Conservation (phyloP, 2,329 filamentous ascomycete species). For the Aspergillus sojae region DNA sequence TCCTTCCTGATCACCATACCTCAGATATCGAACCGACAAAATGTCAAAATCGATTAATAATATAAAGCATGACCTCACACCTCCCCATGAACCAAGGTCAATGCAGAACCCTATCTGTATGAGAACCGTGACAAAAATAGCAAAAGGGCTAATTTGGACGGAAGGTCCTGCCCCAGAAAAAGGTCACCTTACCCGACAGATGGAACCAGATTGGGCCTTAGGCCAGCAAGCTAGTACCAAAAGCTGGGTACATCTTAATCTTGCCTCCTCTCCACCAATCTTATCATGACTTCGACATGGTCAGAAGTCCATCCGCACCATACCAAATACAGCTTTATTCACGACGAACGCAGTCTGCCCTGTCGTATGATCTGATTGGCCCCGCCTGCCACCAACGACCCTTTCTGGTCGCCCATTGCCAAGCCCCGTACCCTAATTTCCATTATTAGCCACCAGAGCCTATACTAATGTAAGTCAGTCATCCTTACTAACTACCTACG, state of each 20-base stretch:
- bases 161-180: no score
- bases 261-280: neutral
- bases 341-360: neutral
- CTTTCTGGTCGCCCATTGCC: neutral
- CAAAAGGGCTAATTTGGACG: neutral
- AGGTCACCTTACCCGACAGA: neutral
- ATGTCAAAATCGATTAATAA: neutral
- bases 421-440: slow-evolving; percentile 1
- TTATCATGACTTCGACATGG: neutral
- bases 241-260: neutral
- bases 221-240: neutral
- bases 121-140: neutral
- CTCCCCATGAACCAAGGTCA: neutral
- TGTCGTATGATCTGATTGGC: neutral
- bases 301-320: neutral
- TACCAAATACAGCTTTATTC: slow-evolving; percentile 2
- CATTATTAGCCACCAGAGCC: neutral
- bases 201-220: neutral
- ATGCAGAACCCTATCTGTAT: neutral
- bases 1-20: no score
- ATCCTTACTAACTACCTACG: neutral
- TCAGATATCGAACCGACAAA: neutral
- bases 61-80: neutral
- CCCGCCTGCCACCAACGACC: neutral
- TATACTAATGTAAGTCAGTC: neutral